Evolutionary conservation across 2,329 filamentous ascomycete genomes (phyloP).

Genomic region (Orbilia oligospora): DNA sequence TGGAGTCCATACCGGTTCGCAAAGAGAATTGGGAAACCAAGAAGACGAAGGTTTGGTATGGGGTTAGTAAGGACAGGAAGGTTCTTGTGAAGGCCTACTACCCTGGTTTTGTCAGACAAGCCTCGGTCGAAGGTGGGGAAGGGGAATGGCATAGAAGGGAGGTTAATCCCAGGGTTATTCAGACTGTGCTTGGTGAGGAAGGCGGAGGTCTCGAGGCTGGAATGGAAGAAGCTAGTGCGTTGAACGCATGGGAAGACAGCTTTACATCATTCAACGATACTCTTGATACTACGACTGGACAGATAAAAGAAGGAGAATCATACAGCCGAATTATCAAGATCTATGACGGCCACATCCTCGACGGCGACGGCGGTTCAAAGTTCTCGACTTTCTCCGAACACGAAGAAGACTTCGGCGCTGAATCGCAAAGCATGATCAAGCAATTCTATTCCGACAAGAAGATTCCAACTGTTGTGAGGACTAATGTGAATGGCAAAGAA

Average conservation of each 20-base stretch:
- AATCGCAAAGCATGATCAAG: constrained; percentile 50
- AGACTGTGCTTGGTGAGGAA: constrained; percentile 71
- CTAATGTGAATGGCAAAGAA: constrained; percentile 65
- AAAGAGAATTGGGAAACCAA: constrained; percentile 47
- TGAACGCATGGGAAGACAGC: constrained; percentile 70
- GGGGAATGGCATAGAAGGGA: constrained; percentile 70
- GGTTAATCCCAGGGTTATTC: constrained; percentile 75
- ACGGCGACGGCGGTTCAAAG: constrained; percentile 50
- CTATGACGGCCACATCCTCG: constrained; percentile 53
- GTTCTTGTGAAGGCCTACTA: constrained; percentile 81
- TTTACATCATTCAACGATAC: constrained; percentile 63
- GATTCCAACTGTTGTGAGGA: constrained; percentile 42
- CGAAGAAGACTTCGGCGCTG: constrained; percentile 50
- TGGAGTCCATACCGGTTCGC: constrained; percentile 39
- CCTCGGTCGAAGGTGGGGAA: constrained; percentile 62
- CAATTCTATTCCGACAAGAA: constrained; percentile 52
- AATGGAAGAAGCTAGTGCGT: constrained; percentile 73
- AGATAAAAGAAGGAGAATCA: constrained; percentile 41
- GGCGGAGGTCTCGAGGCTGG: constrained; percentile 75
- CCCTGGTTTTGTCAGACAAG: constrained; percentile 66
- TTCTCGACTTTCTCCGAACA: constrained; percentile 58
- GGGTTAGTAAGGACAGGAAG: constrained; percentile 77
- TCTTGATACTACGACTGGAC: constrained; percentile 42
- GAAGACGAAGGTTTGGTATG: constrained; percentile 71
- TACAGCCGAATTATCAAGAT: constrained; percentile 57